Percentiles rank a stretch among this genome's conserved stretches.
phyloP scores from a whole-genome alignment of 1,284 basidiomycete species.

The Cutaneotrichosporon mucoides region DNA sequence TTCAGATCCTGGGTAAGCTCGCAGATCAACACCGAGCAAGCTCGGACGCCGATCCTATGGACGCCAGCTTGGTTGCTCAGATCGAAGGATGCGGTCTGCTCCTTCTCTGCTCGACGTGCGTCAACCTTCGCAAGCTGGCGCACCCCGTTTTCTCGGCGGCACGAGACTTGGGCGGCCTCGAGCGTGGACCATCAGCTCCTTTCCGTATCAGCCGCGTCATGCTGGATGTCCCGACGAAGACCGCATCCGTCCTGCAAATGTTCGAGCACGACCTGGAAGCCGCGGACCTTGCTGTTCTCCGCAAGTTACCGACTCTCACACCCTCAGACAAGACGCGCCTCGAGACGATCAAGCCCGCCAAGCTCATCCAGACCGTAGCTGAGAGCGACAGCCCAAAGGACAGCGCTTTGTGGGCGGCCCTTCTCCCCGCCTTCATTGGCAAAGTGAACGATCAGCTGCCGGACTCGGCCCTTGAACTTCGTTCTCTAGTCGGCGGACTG shows the following conservation, averaged over 20 bases:
- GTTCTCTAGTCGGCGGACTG: slow-evolving; percentile 42
- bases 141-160: slow-evolving; percentile 31
- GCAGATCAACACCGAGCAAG: slow-evolving; percentile 52
- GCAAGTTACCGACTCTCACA: slow-evolving; percentile 35
- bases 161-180: slow-evolving; percentile 35
- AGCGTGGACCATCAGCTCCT: slow-evolving; percentile 36
- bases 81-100: slow-evolving; percentile 74
- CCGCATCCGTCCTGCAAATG: slow-evolving; percentile 29
- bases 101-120: slow-evolving; percentile 63
- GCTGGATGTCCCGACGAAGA: slow-evolving; percentile 18
- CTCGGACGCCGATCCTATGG: slow-evolving; percentile 27
- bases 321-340: slow-evolving; percentile 35
- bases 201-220: slow-evolving; percentile 39
- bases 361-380: slow-evolving; percentile 40
- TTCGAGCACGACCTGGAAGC: slow-evolving; percentile 32
- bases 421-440: slow-evolving; percentile 47
- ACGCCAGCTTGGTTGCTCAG: slow-evolving; percentile 47
- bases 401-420: slow-evolving; percentile 47
- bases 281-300: slow-evolving; percentile 35
- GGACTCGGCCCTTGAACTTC: slow-evolving; percentile 43
- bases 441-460: slow-evolving; percentile 45
- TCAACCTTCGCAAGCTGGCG: slow-evolving; percentile 31
- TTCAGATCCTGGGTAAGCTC: slow-evolving; percentile 69
- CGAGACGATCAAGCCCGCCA: slow-evolving; percentile 27
- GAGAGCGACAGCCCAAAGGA: slow-evolving; percentile 50